Evolutionary conservation across 257 asterid species (phyloP).

Genomic region (Solanum neorickii): DNA sequence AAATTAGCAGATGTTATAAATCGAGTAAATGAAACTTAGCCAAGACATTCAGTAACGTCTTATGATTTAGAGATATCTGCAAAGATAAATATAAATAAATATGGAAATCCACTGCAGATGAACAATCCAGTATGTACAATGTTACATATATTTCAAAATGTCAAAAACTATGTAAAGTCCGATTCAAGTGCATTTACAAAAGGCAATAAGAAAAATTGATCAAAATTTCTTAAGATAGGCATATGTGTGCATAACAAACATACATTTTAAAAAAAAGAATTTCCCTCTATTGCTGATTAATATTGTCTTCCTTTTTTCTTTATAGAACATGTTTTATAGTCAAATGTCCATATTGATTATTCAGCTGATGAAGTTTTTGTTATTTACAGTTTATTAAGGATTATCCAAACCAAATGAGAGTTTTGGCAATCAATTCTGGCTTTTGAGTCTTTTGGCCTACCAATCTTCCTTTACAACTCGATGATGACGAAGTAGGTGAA

Average conservation of each 20-base stretch:
- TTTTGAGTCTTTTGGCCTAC: conserved; percentile 19
- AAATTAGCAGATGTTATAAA: not conserved
- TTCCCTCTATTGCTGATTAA: not conserved
- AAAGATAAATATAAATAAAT: not conserved
- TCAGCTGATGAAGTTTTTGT: not conserved
- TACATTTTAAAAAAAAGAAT: not conserved
- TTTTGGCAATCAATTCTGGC: conserved; percentile 20
- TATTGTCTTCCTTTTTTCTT: not conserved
- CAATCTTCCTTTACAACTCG: conserved; percentile 10
- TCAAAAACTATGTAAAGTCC: not conserved
- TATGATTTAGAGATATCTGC: not conserved
- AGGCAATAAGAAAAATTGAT: not conserved
- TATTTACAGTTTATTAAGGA: not conserved
- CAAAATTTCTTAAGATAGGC: not conserved
- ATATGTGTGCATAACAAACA: not conserved
- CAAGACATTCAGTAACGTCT: not conserved
- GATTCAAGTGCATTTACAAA: not conserved
- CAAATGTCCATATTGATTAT: not conserved
- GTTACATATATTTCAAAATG: not conserved
- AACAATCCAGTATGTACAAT: not conserved
- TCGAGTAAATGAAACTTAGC: not conserved
- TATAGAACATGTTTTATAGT: not conserved
- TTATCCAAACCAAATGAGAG: conserved; percentile 9
- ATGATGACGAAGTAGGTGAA: conserved; percentile 11
- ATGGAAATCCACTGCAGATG: not conserved